These are phyloP conservation scores for Ceratocystis cubensis DNA, from an alignment of 2,329 filamentous ascomycete genomes.

Conservation along the genomic window DNA sequence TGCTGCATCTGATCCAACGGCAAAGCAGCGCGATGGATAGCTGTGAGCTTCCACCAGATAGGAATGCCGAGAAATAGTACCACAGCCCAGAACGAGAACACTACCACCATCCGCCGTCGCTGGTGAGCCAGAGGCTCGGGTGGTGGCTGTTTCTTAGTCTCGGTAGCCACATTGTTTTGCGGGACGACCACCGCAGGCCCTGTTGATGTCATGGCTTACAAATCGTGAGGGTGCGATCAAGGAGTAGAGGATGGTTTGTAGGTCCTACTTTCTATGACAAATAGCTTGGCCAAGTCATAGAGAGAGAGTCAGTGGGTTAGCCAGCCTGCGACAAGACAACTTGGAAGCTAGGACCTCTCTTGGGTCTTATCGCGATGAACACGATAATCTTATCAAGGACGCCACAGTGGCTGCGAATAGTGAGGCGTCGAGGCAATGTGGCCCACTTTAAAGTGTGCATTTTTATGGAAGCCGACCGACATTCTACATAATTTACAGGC, in stretches of 20 bases:
- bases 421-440: not conserved
- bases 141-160: slow-evolving; percentile 41
- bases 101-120: slow-evolving; percentile 57
- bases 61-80: slow-evolving; percentile 74
- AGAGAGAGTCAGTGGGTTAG: not conserved
- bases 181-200: not conserved
- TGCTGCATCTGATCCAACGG: slow-evolving; percentile 76
- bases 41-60: slow-evolving; percentile 92
- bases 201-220: slow-evolving; percentile 1
- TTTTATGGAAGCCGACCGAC: not conserved
- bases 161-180: not conserved
- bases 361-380: not conserved
- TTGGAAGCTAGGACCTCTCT: not conserved
- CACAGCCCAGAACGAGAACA: slow-evolving; percentile 83
- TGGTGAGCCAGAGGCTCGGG: slow-evolving; percentile 61
- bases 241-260: not conserved
- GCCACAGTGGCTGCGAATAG: not conserved
- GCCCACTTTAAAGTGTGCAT: not conserved
- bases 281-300: not conserved
- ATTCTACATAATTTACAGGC: not conserved
- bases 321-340: not conserved
- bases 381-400: not conserved
- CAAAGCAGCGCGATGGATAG: slow-evolving; percentile 74
- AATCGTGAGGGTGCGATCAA: not conserved
- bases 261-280: not conserved